Evolutionary conservation across 768 basidiomycete species (phyloP).

Genomic region (Lyophyllum semitale): DNA sequence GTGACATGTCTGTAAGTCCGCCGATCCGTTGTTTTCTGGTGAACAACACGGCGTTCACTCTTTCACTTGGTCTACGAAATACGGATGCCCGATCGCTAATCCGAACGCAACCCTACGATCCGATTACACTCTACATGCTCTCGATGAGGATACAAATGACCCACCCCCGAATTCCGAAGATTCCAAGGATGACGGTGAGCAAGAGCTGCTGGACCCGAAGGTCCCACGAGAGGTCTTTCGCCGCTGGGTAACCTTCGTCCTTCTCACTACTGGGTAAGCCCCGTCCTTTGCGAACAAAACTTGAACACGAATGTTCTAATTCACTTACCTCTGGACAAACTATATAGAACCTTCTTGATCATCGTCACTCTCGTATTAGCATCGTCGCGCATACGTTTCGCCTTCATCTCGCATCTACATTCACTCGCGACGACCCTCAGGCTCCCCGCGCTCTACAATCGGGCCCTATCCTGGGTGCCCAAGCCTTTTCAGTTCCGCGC

Average conservation of each 20-base stretch:
- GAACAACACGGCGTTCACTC: conserved; percentile 20
- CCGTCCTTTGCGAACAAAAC: not conserved
- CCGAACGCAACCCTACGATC: not conserved
- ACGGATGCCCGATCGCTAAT: conserved; percentile 26
- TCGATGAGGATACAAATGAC: conserved; percentile 9
- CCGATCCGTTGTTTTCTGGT: conserved; percentile 14
- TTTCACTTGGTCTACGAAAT: conserved; percentile 27
- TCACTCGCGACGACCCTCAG: conserved; percentile 16
- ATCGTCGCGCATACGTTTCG: conserved; percentile 25
- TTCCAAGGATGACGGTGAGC: conserved; percentile 18
- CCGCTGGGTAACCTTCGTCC: conserved; percentile 23
- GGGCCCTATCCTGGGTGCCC: conserved; percentile 10
- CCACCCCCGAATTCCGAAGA: conserved; percentile 17
- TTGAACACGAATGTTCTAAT: not conserved
- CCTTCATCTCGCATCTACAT: conserved; percentile 22
- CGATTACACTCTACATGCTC: not conserved
- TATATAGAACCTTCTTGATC: conserved; percentile 16
- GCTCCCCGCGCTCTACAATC: conserved; percentile 15
- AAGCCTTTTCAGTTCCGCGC: conserved; percentile 29
- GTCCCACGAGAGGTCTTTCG: conserved; percentile 16
- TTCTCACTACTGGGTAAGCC: conserved; percentile 27
- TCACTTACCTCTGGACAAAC: not conserved
- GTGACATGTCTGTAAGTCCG: conserved; percentile 3
- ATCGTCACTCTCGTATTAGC: conserved; percentile 20
- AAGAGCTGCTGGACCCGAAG: conserved; percentile 24